phyloP scores from a whole-genome alignment of 2,329 filamentous ascomycete genomes.

The Alternaria solani region DNA sequence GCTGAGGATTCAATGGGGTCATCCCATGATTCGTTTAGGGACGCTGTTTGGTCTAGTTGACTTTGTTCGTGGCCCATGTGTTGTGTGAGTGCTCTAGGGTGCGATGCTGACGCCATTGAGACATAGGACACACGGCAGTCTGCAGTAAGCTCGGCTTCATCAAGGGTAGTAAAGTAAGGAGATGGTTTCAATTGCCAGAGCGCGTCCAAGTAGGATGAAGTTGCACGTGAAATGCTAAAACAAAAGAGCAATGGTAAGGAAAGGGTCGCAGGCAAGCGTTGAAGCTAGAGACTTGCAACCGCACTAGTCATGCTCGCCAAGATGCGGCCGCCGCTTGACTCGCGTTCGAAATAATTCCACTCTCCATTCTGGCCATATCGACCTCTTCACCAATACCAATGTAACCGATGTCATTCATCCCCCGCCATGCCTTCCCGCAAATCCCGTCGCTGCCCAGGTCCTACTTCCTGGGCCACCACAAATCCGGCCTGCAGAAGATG shows the following conservation, averaged over 20 bases:
- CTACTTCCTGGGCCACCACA: slow-evolving; percentile 95
- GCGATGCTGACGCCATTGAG: background rate
- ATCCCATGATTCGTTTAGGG: background rate
- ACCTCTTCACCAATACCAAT: background rate
- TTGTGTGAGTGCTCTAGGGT: background rate
- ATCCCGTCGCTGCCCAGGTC: slow-evolving; percentile 81
- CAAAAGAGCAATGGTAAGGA: background rate
- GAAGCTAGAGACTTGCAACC: background rate
- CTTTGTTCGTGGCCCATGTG: background rate
- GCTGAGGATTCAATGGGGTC: background rate
- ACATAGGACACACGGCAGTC: background rate
- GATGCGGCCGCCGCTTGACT: slow-evolving; percentile 3
- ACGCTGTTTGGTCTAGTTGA: background rate
- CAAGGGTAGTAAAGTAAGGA: background rate
- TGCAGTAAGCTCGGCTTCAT: background rate
- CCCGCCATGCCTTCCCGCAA: slow-evolving; percentile 75
- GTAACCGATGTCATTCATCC: slow-evolving; percentile 63
- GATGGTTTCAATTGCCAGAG: background rate
- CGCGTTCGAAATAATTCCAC: slow-evolving; percentile 8
- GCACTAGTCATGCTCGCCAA: slow-evolving; percentile 14
- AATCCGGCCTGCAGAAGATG: slow-evolving; percentile 81
- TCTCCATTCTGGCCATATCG: background rate
- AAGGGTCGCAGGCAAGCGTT: background rate
- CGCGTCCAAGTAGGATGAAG: background rate
- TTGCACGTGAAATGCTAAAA: background rate